Evolutionary conservation across 805 yeast species (phyloP), one percentile per base, ranked within the genome.

Genomic region (Ascoidea asiatica): DNA sequence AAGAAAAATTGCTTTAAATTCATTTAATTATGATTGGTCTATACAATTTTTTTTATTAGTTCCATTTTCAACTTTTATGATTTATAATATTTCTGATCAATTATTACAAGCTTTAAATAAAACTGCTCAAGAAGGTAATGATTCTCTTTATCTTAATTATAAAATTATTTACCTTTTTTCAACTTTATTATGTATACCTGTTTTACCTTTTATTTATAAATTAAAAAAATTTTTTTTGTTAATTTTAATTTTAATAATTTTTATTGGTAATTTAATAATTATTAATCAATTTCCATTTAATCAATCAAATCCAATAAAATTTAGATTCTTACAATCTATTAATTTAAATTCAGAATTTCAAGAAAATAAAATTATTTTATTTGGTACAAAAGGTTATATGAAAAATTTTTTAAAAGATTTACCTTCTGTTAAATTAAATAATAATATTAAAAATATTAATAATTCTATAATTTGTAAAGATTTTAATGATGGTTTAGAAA

Each of bases 21-120:
- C 77, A 4, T 70, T 73, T 41, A 72, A 79, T 38, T 85, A 81
- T 55, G 95, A 82, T 53, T 88, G 96, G 95, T 69, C 80, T 15
- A 50, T 85, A 17, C 95, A 88, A 58, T 86, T 75, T 53, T 51
- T 84, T 29, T 49, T 79, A 1, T 57, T 81, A 17, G 85, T 81
- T 13, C 95, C 96, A 2, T 43, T 81, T 13, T 63, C 81, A 1
- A 63, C 78, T 2, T 68, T 72, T 33, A 54, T 80, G 35, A 55
- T 79, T n/a, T 70, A 75, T 52, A 70, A 73, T 45, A 60, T 70
- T 36, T 79, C 81, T 5, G 48, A 56, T 5, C 72, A 68, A 47
- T 59, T 83, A 1, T 56, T 85, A 33, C 79, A 77, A 46, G 92
- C 85, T 0, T 49, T 81, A 19, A 73, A 72, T 53, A 87, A 85